Evolutionary conservation across 345 rosid genomes (phyloP).

Genomic region (Linum lewisii): DNA sequence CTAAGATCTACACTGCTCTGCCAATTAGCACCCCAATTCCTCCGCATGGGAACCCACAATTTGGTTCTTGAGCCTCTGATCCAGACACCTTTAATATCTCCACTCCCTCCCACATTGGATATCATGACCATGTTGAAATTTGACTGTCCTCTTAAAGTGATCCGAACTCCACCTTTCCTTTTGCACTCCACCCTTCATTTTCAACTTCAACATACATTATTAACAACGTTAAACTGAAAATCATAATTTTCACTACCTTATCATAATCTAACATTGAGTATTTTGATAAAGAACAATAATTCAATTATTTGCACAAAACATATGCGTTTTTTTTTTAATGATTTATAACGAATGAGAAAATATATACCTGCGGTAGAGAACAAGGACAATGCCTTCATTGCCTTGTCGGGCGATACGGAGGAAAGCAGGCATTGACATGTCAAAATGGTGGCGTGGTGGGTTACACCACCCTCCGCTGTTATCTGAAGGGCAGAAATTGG

Average conservation of each 20-base stretch:
- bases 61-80: slow-evolving; percentile 48
- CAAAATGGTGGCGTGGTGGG: slow-evolving; percentile 69
- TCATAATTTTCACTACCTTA: too few species aligned
- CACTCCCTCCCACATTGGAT: slow-evolving; percentile 65
- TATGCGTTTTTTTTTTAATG: too few species aligned
- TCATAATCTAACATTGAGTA: too few species aligned
- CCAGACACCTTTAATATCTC: slow-evolving; percentile 55
- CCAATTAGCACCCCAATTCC: slow-evolving; percentile 86
- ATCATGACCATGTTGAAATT: slow-evolving; percentile 67
- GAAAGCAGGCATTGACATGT: slow-evolving; percentile 72
- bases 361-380: slow-evolving; percentile 46
- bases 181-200: slow-evolving; percentile 56
- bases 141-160: slow-evolving; percentile 68
- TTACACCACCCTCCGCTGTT: slow-evolving; percentile 79
- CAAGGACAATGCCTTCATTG: slow-evolving; percentile 71
- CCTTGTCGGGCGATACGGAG: slow-evolving; percentile 56
- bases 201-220: too few species aligned
- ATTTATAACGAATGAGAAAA: neutral
- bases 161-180: slow-evolving; percentile 70
- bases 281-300: too few species aligned
- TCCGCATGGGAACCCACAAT: slow-evolving; percentile 45
- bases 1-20: slow-evolving; percentile 48
- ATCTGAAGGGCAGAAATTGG: slow-evolving; percentile 77
- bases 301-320: too few species aligned
- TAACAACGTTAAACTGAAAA: too few species aligned